phyloP scores from a whole-genome alignment of 2,329 filamentous ascomycete species.

The Alternaria sp. region DNA sequence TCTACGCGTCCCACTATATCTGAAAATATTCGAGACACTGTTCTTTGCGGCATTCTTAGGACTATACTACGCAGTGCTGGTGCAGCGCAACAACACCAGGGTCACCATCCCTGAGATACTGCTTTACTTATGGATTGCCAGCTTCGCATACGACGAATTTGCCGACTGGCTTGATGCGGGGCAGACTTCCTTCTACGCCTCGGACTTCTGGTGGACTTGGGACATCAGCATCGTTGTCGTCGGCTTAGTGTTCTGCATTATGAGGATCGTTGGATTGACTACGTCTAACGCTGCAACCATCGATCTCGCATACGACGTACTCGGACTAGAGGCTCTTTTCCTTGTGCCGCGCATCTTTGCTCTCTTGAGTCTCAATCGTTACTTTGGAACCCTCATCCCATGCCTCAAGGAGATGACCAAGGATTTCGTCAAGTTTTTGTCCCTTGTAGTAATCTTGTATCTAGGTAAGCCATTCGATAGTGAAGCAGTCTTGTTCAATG shows the following conservation, averaged over 20 bases:
- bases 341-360: slow-evolving; percentile 89
- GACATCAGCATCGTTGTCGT: slow-evolving; percentile 71
- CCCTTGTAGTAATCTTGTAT: slow-evolving; percentile 82
- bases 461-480: slow-evolving; percentile 59
- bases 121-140: slow-evolving; percentile 85
- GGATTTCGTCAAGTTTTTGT: slow-evolving; percentile 84
- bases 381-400: slow-evolving; percentile 89
- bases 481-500: slow-evolving; percentile 1
- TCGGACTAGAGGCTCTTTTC: slow-evolving; percentile 87
- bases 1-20: slow-evolving; percentile 80
- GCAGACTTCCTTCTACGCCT: slow-evolving; percentile 69
- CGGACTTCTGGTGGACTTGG: slow-evolving; percentile 48
- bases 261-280: slow-evolving; percentile 72
- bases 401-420: slow-evolving; percentile 94
- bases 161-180: slow-evolving; percentile 81
- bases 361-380: slow-evolving; percentile 83
- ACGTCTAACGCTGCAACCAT: slow-evolving; percentile 69
- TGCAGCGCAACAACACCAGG: slow-evolving; percentile 71
- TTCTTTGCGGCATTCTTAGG: slow-evolving; percentile 81
- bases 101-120: slow-evolving; percentile 75
- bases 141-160: slow-evolving; percentile 84
- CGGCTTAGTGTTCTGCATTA: slow-evolving; percentile 72
- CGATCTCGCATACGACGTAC: slow-evolving; percentile 85
- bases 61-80: slow-evolving; percentile 86
- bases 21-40: slow-evolving; percentile 82